phyloP scores from a whole-genome alignment of 2,329 filamentous ascomycete species.

The Colletotrichum trifolii region DNA sequence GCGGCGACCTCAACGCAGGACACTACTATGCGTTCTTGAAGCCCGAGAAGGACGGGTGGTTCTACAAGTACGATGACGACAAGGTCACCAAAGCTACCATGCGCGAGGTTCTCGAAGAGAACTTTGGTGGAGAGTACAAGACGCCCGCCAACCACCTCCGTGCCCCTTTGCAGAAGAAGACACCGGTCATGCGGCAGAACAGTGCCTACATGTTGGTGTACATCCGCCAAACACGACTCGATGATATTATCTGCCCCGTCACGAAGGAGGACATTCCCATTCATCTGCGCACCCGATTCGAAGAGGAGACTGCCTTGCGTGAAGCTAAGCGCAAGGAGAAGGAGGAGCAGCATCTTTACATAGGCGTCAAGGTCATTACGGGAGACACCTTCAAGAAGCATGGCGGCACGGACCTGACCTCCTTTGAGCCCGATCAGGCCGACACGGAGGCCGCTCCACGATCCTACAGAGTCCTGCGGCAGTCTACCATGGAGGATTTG shows the following conservation, averaged over 20 bases:
- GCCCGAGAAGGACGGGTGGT: constrained; percentile 90
- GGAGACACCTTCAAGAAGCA: constrained; percentile 84
- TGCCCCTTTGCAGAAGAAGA: constrained; percentile 63
- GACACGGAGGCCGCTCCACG: constrained; percentile 76
- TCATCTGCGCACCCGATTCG: constrained; percentile 77
- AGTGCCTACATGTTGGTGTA: constrained; percentile 99
- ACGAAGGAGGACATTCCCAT: constrained; percentile 81
- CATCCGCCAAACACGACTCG: constrained; percentile 86
- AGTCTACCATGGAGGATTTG: constrained; percentile 82
- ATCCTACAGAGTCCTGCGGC: constrained; percentile 77
- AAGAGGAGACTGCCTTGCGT: constrained; percentile 81
- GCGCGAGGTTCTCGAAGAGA: constrained; percentile 93
- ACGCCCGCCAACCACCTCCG: constrained; percentile 56
- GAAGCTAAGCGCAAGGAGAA: constrained; percentile 87
- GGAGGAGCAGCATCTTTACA: constrained; percentile 94
- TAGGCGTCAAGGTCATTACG: constrained; percentile 84
- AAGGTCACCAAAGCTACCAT: constrained; percentile 94
- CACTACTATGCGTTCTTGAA: constrained; percentile 99
- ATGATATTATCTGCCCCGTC: constrained; percentile 82
- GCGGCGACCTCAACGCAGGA: constrained; percentile 94
- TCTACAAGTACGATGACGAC: constrained; percentile 98
- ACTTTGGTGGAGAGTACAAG: constrained; percentile 90
- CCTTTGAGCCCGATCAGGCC: constrained; percentile 69
- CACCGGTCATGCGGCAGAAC: constrained; percentile 72
- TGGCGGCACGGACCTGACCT: constrained; percentile 84